Evolutionary conservation across 129 eudicot species (phyloP).

Genomic region (Flaveria brownii): DNA sequence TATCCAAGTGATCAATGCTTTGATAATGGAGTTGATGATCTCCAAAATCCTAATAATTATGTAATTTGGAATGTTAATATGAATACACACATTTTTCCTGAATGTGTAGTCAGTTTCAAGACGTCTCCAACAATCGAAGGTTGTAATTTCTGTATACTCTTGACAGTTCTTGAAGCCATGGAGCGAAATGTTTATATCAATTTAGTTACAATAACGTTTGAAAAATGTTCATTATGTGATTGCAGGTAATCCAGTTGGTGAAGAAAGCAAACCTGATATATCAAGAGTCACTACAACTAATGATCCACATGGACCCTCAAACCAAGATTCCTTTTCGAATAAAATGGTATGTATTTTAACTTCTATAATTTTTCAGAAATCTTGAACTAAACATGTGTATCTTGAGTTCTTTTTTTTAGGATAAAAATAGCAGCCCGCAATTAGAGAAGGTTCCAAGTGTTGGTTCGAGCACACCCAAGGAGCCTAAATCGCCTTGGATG

Average conservation of each 20-base stretch:
- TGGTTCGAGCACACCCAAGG: constrained; percentile 43
- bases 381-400: neutral
- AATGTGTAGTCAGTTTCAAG: constrained; percentile 73
- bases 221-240: neutral
- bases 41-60: constrained; percentile 61
- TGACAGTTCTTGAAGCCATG: neutral
- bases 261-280: constrained; percentile 32
- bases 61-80: constrained; percentile 76
- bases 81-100: constrained; percentile 80
- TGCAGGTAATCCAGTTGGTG: constrained; percentile 29
- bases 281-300: constrained; percentile 35
- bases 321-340: constrained; percentile 28
- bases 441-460: constrained; percentile 33
- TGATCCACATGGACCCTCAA: constrained; percentile 20
- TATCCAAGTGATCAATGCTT: constrained; percentile 64
- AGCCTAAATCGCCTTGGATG: constrained; percentile 71
- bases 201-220: neutral
- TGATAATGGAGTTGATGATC: constrained; percentile 89
- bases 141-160: constrained; percentile 25
- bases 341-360: constrained; percentile 16
- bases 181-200: neutral
- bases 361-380: neutral
- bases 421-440: constrained; percentile 19
- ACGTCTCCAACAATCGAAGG: constrained; percentile 52
- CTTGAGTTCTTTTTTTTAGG: constrained; percentile 25